phyloP scores from a whole-genome alignment of 805 yeast genomes.

The Myxozyma geophila region DNA sequence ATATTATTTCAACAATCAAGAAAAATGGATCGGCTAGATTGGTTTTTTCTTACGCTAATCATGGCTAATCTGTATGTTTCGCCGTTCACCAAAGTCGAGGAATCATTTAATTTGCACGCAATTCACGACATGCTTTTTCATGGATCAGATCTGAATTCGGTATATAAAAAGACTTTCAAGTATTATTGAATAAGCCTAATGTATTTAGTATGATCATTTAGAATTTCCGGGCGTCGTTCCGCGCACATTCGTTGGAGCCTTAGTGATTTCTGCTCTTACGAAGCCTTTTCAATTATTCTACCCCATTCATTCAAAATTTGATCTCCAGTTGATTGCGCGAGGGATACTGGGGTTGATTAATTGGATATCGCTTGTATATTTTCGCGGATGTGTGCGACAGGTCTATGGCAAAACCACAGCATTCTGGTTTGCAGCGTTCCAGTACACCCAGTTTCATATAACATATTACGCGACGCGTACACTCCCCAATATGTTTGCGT shows the following conservation, averaged over 20 bases:
- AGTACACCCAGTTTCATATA: slow-evolving; percentile 75
- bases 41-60: slow-evolving; percentile 53
- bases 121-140: slow-evolving; percentile 74
- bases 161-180: not conserved
- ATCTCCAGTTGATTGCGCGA: slow-evolving; percentile 51
- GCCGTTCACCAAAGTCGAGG: slow-evolving; percentile 92
- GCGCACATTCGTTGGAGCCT: slow-evolving; percentile 77
- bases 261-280: slow-evolving; percentile 55
- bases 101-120: slow-evolving; percentile 89
- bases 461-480: slow-evolving; percentile 81
- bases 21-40: slow-evolving; percentile 42
- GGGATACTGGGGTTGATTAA: slow-evolving; percentile 66
- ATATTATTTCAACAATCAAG: too few relatives aligned
- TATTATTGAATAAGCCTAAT: slow-evolving; percentile 1
- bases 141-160: slow-evolving; percentile 53
- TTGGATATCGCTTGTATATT: slow-evolving; percentile 54
- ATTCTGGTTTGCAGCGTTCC: slow-evolving; percentile 63
- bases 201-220: slow-evolving; percentile 66
- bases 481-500: slow-evolving; percentile 78
- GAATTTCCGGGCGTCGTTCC: slow-evolving; percentile 90
- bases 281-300: slow-evolving; percentile 46
- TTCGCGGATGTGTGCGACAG: slow-evolving; percentile 51
- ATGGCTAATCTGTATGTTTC: slow-evolving; percentile 58
- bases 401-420: slow-evolving; percentile 40
- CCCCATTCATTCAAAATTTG: slow-evolving; percentile 49